These are phyloP conservation scores for Aspergillus sp. DNA, from an alignment of 2,329 filamentous ascomycete species.

Conservation along the genomic window DNA sequence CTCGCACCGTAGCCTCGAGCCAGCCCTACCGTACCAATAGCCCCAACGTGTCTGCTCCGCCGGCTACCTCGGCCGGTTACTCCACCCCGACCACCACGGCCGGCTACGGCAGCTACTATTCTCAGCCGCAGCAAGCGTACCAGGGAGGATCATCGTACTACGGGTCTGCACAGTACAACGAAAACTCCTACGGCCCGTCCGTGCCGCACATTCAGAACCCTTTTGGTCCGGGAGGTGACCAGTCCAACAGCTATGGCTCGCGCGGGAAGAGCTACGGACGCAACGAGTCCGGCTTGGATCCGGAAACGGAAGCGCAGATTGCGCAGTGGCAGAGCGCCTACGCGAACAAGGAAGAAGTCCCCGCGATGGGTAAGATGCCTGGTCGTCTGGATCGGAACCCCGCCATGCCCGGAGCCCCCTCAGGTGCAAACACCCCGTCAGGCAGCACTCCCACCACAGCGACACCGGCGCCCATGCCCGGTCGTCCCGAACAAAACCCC, in stretches of 20 bases:
- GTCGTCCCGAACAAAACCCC: slow-evolving; percentile 51
- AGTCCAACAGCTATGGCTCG: slow-evolving; percentile 19
- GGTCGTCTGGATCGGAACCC: slow-evolving; percentile 44
- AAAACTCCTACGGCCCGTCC: slow-evolving; percentile 49
- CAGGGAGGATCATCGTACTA: slow-evolving; percentile 45
- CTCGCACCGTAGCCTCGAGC: slow-evolving; percentile 56
- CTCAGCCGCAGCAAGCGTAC: slow-evolving; percentile 39
- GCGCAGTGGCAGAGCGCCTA: slow-evolving; percentile 95
- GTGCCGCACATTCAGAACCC: slow-evolving; percentile 76
- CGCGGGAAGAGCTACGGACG: slow-evolving; percentile 35
- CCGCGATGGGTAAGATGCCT: slow-evolving; percentile 33
- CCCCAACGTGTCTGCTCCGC: slow-evolving; percentile 36
- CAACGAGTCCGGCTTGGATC: slow-evolving; percentile 54
- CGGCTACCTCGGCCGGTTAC: slow-evolving; percentile 35
- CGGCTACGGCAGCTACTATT: slow-evolving; percentile 43
- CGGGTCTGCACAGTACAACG: slow-evolving; percentile 48
- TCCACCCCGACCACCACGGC: slow-evolving; percentile 39
- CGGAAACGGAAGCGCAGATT: slow-evolving; percentile 86
- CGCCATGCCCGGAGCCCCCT: slow-evolving; percentile 42
- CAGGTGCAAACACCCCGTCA: slow-evolving; percentile 33
- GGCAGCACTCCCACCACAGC: slow-evolving; percentile 28
- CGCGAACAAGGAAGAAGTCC: slow-evolving; percentile 59
- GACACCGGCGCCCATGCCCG: slow-evolving; percentile 47
- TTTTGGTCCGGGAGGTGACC: slow-evolving; percentile 62
- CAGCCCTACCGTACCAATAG: slow-evolving; percentile 40